Conservation (phyloP, 2,329 filamentous ascomycete genomes). For the Ophiosphaerella korrae region DNA sequence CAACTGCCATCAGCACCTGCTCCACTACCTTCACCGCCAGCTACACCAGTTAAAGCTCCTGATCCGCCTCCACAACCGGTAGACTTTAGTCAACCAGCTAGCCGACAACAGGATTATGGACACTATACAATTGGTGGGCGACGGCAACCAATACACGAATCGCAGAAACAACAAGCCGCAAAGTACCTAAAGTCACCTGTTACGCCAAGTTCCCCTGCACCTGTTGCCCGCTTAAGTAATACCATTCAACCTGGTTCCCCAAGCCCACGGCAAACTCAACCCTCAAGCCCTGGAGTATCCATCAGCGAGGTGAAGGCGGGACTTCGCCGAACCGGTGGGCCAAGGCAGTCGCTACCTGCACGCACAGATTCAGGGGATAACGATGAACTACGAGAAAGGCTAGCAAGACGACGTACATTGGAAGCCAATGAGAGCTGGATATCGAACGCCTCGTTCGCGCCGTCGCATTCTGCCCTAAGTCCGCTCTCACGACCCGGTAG, state of each 20-base stretch:
- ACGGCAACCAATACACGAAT: slow-evolving; percentile 26
- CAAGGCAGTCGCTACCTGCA: slow-evolving; percentile 6
- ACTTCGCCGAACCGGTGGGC: slow-evolving; percentile 1
- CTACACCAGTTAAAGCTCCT: slow-evolving; percentile 3
- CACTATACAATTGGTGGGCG: slow-evolving; percentile 28
- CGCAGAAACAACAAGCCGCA: slow-evolving; percentile 21
- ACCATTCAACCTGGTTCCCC: slow-evolving; percentile 13
- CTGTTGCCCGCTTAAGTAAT: slow-evolving; percentile 21
- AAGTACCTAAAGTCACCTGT: slow-evolving; percentile 8
- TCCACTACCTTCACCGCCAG: slow-evolving; percentile 4
- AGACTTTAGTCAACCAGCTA: slow-evolving; percentile 22
- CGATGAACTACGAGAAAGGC: slow-evolving; percentile 9
- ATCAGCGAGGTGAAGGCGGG: slow-evolving; percentile 3
- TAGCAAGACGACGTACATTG: slow-evolving; percentile 15
- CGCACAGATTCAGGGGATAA: slow-evolving; percentile 7
- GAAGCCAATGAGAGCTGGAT: slow-evolving; percentile 11
- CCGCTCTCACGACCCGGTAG: neutral
- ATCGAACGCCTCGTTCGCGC: slow-evolving; percentile 4
- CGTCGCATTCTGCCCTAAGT: slow-evolving; percentile 12
- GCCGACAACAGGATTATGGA: slow-evolving; percentile 21
- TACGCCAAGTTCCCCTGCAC: slow-evolving; percentile 13
- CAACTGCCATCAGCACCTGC: slow-evolving; percentile 3
- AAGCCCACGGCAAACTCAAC: slow-evolving; percentile 11
- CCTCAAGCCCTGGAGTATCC: slow-evolving; percentile 1
- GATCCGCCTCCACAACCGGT: slow-evolving; percentile 13